A percentile compares a stretch with the other conserved stretches of the same genome.
phyloP scores from a whole-genome alignment of 306 rosid species.

The Mimosa pudica region DNA sequence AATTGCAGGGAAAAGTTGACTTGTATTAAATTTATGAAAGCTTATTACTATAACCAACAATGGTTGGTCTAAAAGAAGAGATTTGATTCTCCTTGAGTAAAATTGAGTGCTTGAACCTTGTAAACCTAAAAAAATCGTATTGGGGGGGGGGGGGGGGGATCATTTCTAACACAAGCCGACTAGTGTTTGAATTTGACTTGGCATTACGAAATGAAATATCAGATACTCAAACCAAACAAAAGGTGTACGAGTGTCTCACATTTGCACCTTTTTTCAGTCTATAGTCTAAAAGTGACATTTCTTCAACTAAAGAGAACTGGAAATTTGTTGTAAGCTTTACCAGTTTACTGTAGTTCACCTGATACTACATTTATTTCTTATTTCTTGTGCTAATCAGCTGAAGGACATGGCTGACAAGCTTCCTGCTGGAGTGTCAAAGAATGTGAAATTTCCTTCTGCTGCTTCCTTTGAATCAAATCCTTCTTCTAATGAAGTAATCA shows the following conservation, averaged over 20 bases:
- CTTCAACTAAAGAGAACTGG: not conserved
- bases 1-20: not conserved
- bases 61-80: not conserved
- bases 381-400: slow-evolving; percentile 52
- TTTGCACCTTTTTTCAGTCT: not conserved
- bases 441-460: slow-evolving; percentile 70
- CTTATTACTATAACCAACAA: not conserved
- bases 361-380: slow-evolving; percentile 28
- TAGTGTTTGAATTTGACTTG: too few relatives aligned
- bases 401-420: slow-evolving; percentile 97
- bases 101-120: not conserved
- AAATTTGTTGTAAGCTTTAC: not conserved
- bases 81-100: not conserved
- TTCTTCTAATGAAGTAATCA: slow-evolving; percentile 55
- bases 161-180: not conserved
- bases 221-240: not conserved
- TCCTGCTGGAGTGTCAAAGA: slow-evolving; percentile 81
- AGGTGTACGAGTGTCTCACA: not conserved
- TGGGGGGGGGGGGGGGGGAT: not conserved
- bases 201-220: not conserved
- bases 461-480: slow-evolving; percentile 68
- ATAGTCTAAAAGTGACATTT: not conserved
- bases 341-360: slow-evolving; percentile 4
- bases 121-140: too few relatives aligned
- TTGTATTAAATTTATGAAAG: not conserved